Evolutionary conservation across 2,329 filamentous ascomycete species (phyloP), one percentile per base, ranked within the genome.

Genomic region (Exophiala oligosperma): DNA sequence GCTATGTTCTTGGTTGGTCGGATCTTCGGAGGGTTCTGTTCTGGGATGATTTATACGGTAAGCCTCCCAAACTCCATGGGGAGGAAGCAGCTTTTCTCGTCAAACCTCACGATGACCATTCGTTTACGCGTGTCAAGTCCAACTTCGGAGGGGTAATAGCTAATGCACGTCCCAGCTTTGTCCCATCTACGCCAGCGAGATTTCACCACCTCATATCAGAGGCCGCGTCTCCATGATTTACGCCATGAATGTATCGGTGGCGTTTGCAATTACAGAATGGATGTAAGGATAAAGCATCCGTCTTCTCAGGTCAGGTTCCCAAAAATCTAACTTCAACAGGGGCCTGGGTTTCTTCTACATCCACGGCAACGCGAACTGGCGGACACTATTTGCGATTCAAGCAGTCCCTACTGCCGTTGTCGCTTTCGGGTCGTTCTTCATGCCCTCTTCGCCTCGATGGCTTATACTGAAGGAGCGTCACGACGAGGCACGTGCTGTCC

Each of bases 1-100:
- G 72, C 75, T 7, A 82, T 86, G 83, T 84, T 79, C 67, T 17
- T 17, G 17, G 17, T 17, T 17, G 17, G 17, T 17, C 17, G 17
- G 17, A 17, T 17, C 17, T 17, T 17, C 17, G 17, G 17, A 17
- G 17, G 17, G 17, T 17, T 17, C 17, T 17, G 17, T 17, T 17
- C 17, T 17, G 17, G 17, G 17, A 17, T 17, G 17, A 17, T 17
- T 17, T 17, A 17, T 17, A 17, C 17, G 17, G 17, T 17, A 17
- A 17, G 17, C 17, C 17, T 17, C 17, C 17, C 17, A 17, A 17
- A 17, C 17, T 17, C 17, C 17, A 17, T 17, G 17, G 17, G 17
- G 17, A 17, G 17, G 17, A 17, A 17, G 17, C 17, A 17, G 17
- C 17, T 17, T 17, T 17, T 17, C 17, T 17, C 17, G 17, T 17